Evolutionary conservation across 192 early-diverging fungal genomes (phyloP), one percentile per base, ranked within the genome.

Genomic region (Geranomyces michiganensis): DNA sequence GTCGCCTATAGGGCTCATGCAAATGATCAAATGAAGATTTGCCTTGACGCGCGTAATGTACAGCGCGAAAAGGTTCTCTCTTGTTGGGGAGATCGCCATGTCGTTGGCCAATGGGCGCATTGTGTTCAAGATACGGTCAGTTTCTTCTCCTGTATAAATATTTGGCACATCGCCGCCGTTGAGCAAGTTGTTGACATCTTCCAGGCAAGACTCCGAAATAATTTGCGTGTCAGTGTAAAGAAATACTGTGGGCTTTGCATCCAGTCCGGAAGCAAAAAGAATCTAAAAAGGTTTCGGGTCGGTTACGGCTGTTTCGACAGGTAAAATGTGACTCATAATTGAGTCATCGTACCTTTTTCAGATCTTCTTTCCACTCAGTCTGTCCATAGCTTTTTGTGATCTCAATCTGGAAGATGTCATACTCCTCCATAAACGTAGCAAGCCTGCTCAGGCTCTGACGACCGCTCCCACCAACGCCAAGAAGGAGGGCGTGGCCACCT

Each of bases 161-260:
- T 87, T 88, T n/a, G 87, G 87, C 1, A 88, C 87, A 71, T 88
- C 87, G 9, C 86, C 87, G 48, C 84, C 78, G 71, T 88, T 88
- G 15, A 88, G 68, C 47, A 88, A 85, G 59, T 88, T 88, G 78
- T 88, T 88, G 44, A 88, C 74, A 65, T 88, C 87, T 71, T 88
- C 87, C 45, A 88, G 46, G 64, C 80, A 88, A 5, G 74, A 59
- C 56, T 88, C 87, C 15, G 76, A 74, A 32, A 85, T 73, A 62
- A 88, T 88, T 74, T 88, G 87, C 26, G 84, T 88, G 70, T 88
- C 87, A n/a, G 78, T 81, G 69, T 79, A 84, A 26, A 88, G 74
- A 74, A 88, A 88, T 17, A 88, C 86, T 0, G 77, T 84, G 29
- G 82, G 85, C 56, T 84, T 88, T 12, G 77, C 78, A 55, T 88